phyloP scores from a whole-genome alignment of 139 green algal species.

The Marvania coccoides region DNA sequence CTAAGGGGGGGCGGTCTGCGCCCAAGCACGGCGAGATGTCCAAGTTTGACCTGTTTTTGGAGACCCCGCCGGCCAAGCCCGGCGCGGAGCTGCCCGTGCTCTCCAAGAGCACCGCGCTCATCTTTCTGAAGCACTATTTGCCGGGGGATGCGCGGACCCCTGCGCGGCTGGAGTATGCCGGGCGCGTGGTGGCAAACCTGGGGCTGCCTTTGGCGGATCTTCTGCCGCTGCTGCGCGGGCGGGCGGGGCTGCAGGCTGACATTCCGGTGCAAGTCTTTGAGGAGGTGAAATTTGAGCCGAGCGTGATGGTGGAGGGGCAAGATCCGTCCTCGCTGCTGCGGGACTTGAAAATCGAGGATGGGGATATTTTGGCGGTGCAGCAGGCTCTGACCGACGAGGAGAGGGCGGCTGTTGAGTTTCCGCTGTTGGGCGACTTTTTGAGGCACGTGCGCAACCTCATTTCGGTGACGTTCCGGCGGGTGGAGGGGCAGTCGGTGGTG shows the following conservation, averaged over 20 bases:
- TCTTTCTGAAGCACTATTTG: slow-evolving; percentile 90
- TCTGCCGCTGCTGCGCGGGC: slow-evolving; percentile 30
- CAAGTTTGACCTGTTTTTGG: slow-evolving; percentile 70
- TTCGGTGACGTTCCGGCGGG: slow-evolving; percentile 54
- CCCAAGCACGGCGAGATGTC: slow-evolving; percentile 6
- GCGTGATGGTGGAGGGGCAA: slow-evolving; percentile 63
- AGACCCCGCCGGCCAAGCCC: slow-evolving; percentile 28
- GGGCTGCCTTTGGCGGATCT: slow-evolving; percentile 7
- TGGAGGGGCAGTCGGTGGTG: slow-evolving; percentile 38
- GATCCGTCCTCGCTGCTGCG: slow-evolving; percentile 11
- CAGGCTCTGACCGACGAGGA: slow-evolving; percentile 12
- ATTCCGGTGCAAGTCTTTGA: slow-evolving; percentile 41
- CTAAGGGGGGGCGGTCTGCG: neutral
- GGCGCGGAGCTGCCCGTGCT: neutral
- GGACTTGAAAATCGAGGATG: slow-evolving; percentile 62
- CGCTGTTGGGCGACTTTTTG: slow-evolving; percentile 52
- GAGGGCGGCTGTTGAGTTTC: neutral
- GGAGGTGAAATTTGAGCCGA: slow-evolving; percentile 89
- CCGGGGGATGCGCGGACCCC: slow-evolving; percentile 5
- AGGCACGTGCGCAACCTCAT: slow-evolving; percentile 56
- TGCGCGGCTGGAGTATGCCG: slow-evolving; percentile 35
- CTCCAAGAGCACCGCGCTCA: slow-evolving; percentile 42
- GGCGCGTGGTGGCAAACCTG: slow-evolving; percentile 28
- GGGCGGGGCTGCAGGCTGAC: slow-evolving; percentile 26
- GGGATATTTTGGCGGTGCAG: slow-evolving; percentile 86